Conservation (phyloP, 805 yeast species). For the Wickerhamiella azymoides region DNA sequence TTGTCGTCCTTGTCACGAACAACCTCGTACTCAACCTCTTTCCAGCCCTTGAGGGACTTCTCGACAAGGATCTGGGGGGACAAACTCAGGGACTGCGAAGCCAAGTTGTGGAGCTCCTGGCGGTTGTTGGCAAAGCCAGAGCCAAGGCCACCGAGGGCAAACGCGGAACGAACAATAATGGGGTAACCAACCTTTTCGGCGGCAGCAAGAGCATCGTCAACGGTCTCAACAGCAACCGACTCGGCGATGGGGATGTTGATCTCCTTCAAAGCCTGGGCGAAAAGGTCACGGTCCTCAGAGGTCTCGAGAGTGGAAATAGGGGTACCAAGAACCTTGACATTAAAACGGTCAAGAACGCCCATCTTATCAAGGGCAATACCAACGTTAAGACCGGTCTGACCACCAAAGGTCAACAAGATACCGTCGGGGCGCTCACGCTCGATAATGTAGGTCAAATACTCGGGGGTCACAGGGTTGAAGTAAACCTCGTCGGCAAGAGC, state of each 20-base stretch:
- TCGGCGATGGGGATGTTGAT: slow-evolving; percentile 94
- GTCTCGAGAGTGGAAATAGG: slow-evolving; percentile 93
- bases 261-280: slow-evolving; percentile 89
- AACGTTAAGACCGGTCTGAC: slow-evolving; percentile 93
- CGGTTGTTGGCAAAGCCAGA: slow-evolving; percentile 88
- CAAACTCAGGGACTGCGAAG: slow-evolving; percentile 76
- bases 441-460: slow-evolving; percentile 85
- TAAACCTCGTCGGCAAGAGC: slow-evolving; percentile 90
- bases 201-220: slow-evolving; percentile 86
- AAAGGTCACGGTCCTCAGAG: slow-evolving; percentile 93
- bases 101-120: slow-evolving; percentile 70
- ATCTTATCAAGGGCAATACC: slow-evolving; percentile 89
- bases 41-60: slow-evolving; percentile 97
- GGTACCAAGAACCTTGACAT: slow-evolving; percentile 91
- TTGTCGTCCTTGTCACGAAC: slow-evolving; percentile 92
- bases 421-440: slow-evolving; percentile 97
- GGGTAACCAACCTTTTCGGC: slow-evolving; percentile 86
- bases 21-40: slow-evolving; percentile 96
- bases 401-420: slow-evolving; percentile 90
- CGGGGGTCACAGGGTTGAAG: slow-evolving; percentile 93
- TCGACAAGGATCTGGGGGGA: slow-evolving; percentile 95
- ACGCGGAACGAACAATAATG: slow-evolving; percentile 93
- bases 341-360: slow-evolving; percentile 84
- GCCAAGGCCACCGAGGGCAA: slow-evolving; percentile 93
- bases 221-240: slow-evolving; percentile 86